Base-by-base conservation (phyloP, 768 basidiomycete genomes). In the Pholiota molesta region DNA sequence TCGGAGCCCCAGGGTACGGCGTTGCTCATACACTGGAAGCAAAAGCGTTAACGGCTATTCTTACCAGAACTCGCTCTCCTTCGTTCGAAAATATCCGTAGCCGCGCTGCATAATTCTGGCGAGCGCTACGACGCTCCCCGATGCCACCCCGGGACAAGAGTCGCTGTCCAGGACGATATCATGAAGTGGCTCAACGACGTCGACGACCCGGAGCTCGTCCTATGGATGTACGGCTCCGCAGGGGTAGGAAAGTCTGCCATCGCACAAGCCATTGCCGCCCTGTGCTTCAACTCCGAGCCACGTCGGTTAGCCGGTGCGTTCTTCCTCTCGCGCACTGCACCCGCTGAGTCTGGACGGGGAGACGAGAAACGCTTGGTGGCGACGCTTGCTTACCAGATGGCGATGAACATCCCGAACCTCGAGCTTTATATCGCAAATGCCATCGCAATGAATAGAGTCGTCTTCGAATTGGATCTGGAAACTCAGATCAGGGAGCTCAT, bases 231-330 rank as follows among this genome's bases (percentile, higher is more conserved):
- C 31, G 70, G 72, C 0, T 66, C 68, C 0, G 71, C 69, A 4
- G 69, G 71, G 0, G 59, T 64, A 13, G 72, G 16, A 21, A 71
- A 71, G 33, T 64, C 72, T 0, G 64, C 69, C 6, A 57, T 77
- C 10, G 72, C 69, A 3, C 75, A 75, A 35, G 73, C 75, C 0
- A 60, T 75, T 2, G 65, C 72, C 8, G 66, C 72, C 42, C 17
- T 23, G 1, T 58, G 56, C 35, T 37, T 9, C 10, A 5, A 37
- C 14, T 11, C n/a, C 16, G 19, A 2, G 35, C 33, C 1, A 19
- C 54, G 16, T 52, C 39, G 17, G 42, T 51, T 4, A 47, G 65
- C 42, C 52, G 55, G 8, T 47, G 54, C 31, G 47, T 47, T 61
- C 66, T 57, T 69, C 58, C 59, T 66, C 49, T 23, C 44, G 53